A percentile compares a stretch with the other conserved stretches of the same genome.
Conservation (phyloP, 495 filamentous ascomycete species). For the Penicillium cataractarum region DNA sequence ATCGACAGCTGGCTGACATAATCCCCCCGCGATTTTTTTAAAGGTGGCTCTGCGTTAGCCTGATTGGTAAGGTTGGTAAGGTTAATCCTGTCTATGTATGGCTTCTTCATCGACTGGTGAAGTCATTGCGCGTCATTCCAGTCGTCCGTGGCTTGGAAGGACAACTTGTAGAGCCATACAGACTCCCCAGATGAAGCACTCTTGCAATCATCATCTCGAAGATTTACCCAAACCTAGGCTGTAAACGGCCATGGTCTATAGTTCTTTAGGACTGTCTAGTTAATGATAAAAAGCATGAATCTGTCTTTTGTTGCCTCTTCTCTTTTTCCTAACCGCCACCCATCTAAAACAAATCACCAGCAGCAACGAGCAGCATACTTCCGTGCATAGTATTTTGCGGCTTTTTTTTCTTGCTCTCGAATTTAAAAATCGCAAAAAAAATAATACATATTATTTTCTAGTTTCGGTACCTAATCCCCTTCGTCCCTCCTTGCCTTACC, state of each 20-base stretch:
- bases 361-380: too few relatives aligned
- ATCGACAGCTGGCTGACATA: conserved; percentile 10
- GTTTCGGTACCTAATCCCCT: not conserved
- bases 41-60: not conserved
- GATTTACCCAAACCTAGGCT: conserved; percentile 5
- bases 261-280: conserved; percentile 1
- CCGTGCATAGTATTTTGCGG: not conserved
- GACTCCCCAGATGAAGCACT: not conserved
- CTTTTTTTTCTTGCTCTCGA: not conserved
- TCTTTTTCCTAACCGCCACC: conserved; percentile 11
- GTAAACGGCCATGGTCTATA: not conserved
- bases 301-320: too few relatives aligned
- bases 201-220: not conserved
- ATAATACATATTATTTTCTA: not conserved
- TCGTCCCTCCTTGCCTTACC: conserved; percentile 6
- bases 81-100: not conserved
- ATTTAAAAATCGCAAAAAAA: not conserved
- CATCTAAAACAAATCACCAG: not conserved
- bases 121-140: conserved; percentile 37
- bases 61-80: conserved; percentile 1
- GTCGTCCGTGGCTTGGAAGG: conserved; percentile 13
- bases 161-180: conserved; percentile 1
- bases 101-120: conserved; percentile 15
- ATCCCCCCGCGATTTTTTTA: conserved; percentile 8
- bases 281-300: conserved; percentile 20